phyloP scores from a whole-genome alignment of 163 green algal genomes.

The Picocystis sp. region DNA sequence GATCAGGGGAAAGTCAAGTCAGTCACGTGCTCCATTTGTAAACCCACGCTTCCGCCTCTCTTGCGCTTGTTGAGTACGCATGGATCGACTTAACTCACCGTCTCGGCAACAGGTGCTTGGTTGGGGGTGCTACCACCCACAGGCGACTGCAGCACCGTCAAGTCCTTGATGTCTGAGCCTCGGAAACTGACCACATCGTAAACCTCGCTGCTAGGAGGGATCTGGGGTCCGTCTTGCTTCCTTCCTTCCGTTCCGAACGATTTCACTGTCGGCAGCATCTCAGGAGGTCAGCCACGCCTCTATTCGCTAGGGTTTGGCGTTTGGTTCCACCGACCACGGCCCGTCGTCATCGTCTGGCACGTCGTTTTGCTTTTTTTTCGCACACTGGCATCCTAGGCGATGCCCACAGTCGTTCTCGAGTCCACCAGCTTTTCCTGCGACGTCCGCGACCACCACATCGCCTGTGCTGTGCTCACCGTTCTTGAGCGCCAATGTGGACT shows the following conservation, averaged over 20 bases:
- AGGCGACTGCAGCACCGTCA: slow-evolving; percentile 38
- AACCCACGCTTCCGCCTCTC: too few species aligned
- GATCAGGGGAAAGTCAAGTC: too few species aligned
- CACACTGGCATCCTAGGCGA: too few species aligned
- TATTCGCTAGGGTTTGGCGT: too few species aligned
- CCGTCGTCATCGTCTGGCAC: too few species aligned
- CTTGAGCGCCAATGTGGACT: slow-evolving; percentile 53
- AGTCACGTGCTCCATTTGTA: too few species aligned
- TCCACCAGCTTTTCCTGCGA: too few species aligned
- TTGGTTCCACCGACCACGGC: too few species aligned
- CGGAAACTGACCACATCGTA: slow-evolving; percentile 80
- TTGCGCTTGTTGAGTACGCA: slow-evolving; percentile 11
- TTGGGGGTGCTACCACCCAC: not conserved
- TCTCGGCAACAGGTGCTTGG: slow-evolving; percentile 8
- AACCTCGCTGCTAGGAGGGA: slow-evolving; percentile 51
- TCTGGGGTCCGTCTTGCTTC: slow-evolving; percentile 36
- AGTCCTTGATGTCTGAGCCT: slow-evolving; percentile 70
- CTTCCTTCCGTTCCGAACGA: slow-evolving; percentile 58
- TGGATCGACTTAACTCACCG: slow-evolving; percentile 14
- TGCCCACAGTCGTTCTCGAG: too few species aligned
- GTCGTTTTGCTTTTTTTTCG: too few species aligned
- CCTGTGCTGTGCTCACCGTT: slow-evolving; percentile 23
- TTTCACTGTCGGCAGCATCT: slow-evolving; percentile 28
- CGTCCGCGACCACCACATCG: too few species aligned
- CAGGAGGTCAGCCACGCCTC: not conserved